Base-by-base conservation (phyloP, 2,329 filamentous ascomycete species). In the Fusarium sp. region DNA sequence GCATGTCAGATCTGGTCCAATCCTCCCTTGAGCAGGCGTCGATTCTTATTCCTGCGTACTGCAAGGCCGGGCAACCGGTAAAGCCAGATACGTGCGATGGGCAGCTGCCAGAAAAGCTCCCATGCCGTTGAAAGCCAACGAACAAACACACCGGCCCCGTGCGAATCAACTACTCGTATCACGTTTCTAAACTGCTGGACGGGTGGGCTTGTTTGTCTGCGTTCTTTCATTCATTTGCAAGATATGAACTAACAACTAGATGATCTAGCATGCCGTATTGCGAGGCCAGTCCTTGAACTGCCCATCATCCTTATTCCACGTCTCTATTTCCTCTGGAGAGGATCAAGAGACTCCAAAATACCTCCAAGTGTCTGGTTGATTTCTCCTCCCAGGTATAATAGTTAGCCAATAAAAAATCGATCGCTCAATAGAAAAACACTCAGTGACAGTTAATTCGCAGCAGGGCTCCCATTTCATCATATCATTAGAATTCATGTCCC, bases 401-500 rank as follows among this genome's bases (percentile, higher is more conserved):
- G 38, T 60, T 40, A n/a, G 47, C 49, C 61, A 59, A 67, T 63
- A 35, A 56, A 56, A 67, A 64, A 32, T 44, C 25, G 71, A 53
- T 69, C 69, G 71, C 71, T 67, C 54, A 60, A 40, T 33, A 49
- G 33, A 60, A 47, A 56, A 52, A 37, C 23, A 42, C n/a, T 53
- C 47, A 53, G 43, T 33, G 42, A 54, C 21, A 49, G 40, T 60
- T 50, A 32, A 40, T 52, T 12, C 6, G 21, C 33, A 37, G 52
- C 50, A 35, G 35, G 32, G 38, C 40, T 57, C 38, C 32, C 44
- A 68, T 60, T 47, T 71, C 69, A 60, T 75, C 65, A 69, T 57
- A 64, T 65, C 59, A 64, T 58, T 47, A 52, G 47, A 46, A 59
- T 50, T 67, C 47, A 43, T 53, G 33, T 53, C 57, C 50, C 30